Percentiles rank a stretch among this genome's conserved stretches.
Evolutionary conservation across 495 filamentous ascomycete genomes (phyloP).

Genomic region (Tuber melanosporum): DNA sequence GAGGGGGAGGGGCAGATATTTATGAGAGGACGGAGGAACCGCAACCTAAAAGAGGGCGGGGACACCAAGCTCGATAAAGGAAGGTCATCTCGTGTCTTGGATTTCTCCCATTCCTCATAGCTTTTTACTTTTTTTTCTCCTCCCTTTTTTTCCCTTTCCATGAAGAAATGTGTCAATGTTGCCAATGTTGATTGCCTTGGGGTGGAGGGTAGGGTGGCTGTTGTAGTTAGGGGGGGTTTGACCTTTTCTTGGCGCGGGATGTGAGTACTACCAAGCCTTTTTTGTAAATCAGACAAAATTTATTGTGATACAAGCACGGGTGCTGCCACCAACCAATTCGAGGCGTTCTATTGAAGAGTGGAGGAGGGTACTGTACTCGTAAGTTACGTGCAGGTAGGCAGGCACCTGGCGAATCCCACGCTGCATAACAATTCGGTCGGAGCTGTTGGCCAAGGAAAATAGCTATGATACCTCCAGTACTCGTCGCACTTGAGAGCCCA

Average conservation of each 20-base stretch:
- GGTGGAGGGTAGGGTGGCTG: neutral
- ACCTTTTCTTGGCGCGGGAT: neutral
- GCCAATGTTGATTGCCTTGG: neutral
- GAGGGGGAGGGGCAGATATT: constrained; percentile 2
- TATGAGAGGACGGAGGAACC: neutral
- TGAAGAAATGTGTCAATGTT: neutral
- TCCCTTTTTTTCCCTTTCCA: neutral
- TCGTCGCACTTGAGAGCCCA: neutral
- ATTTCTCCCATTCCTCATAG: neutral
- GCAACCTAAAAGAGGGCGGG: neutral
- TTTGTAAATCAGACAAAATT: neutral
- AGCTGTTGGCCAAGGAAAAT: neutral
- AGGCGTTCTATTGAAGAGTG: neutral
- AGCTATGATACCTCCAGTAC: neutral
- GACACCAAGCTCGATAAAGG: neutral
- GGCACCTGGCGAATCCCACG: neutral
- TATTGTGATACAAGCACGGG: neutral
- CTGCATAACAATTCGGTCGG: neutral
- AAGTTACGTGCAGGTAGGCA: neutral
- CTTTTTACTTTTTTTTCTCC: neutral
- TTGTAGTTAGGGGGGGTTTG: neutral
- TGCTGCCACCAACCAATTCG: neutral
- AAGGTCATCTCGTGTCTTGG: neutral
- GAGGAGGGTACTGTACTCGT: neutral
- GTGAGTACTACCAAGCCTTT: neutral